phyloP scores from a whole-genome alignment of 352 stramenopile species.

The Globisporangium canariense region DNA sequence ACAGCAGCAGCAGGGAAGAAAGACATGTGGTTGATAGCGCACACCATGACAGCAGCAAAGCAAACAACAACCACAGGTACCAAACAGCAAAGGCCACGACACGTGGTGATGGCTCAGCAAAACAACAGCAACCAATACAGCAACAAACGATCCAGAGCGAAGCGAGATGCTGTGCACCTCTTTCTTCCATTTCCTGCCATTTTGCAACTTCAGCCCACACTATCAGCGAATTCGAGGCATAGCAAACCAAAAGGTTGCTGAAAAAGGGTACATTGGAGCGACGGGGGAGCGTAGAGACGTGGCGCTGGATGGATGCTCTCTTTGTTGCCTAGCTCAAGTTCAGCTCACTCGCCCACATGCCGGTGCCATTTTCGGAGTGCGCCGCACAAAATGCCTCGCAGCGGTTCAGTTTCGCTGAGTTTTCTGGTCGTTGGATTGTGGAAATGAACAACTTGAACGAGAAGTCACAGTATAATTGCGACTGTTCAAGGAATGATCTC shows the following conservation, averaged over 20 bases:
- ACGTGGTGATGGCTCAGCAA: constrained; percentile 5
- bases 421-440: constrained; percentile 12
- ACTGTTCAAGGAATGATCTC: constrained; percentile 17
- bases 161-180: neutral
- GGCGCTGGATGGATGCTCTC: constrained; percentile 10
- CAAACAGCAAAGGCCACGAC: neutral
- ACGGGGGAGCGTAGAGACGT: constrained; percentile 10
- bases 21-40: neutral
- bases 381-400: neutral
- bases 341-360: neutral
- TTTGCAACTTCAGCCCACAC: neutral
- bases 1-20: neutral
- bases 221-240: neutral
- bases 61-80: neutral
- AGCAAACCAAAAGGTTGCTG: neutral
- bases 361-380: constrained; percentile 2
- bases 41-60: neutral
- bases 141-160: constrained; percentile 11
- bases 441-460: neutral
- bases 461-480: neutral
- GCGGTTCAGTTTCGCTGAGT: constrained; percentile 2
- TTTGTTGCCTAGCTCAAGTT: neutral
- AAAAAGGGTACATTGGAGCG: neutral
- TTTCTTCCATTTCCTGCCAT: neutral
- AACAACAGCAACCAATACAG: neutral